Evolutionary conservation across 164 flowering plant genomes (phyloP).

Genomic region (Malania oleifera): DNA sequence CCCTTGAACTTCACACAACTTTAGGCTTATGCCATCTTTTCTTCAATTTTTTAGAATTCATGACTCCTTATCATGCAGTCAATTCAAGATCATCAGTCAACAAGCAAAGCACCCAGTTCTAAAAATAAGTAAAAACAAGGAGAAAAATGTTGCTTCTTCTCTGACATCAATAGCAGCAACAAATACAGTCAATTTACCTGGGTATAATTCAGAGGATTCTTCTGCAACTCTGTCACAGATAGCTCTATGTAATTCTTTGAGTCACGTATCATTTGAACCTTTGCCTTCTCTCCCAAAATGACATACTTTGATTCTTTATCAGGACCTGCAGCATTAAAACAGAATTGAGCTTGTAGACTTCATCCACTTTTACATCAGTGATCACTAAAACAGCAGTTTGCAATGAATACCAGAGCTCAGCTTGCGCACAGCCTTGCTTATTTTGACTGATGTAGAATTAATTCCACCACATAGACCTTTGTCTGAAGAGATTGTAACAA

Average conservation of each 20-base stretch:
- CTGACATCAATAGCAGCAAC: background rate
- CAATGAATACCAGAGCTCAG: conserved; percentile 54
- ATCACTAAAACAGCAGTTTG: conserved; percentile 4
- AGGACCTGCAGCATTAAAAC: conserved; percentile 48
- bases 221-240: conserved; percentile 73
- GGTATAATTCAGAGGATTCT: conserved; percentile 81
- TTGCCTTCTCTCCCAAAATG: conserved; percentile 89
- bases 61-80: too few species aligned
- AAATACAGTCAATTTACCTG: conserved; percentile 45
- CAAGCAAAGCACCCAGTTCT: too few species aligned
- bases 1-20: background rate
- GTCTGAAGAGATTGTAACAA: conserved; percentile 83
- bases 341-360: conserved; percentile 1
- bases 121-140: background rate
- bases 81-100: too few species aligned
- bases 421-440: conserved; percentile 69
- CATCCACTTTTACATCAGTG: background rate
- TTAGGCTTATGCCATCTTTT: background rate
- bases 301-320: conserved; percentile 80
- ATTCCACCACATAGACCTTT: conserved; percentile 99
- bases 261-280: conserved; percentile 81
- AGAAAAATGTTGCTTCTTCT: background rate
- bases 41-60: too few species aligned
- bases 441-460: conserved; percentile 85
- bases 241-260: conserved; percentile 74